Percentiles rank a stretch among this genome's conserved stretches.
Evolutionary conservation across 768 basidiomycete genomes (phyloP).

Genomic region (Auriscalpium orientale): DNA sequence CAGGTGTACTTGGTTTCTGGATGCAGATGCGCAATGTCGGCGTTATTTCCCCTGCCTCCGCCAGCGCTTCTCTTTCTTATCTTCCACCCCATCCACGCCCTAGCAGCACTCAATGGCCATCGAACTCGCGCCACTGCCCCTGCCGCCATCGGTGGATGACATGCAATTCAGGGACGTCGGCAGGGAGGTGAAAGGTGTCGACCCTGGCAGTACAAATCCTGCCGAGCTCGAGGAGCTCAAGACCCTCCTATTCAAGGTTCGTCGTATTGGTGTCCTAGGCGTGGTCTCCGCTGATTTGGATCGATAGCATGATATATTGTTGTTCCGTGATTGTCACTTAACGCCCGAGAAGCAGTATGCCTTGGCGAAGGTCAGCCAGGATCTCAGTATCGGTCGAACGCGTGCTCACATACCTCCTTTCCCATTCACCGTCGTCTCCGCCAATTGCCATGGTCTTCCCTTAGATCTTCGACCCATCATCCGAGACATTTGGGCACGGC

Average conservation of each 20-base stretch:
- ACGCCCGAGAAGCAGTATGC: constrained; percentile 80
- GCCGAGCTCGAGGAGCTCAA: constrained; percentile 61
- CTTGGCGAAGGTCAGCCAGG: constrained; percentile 59
- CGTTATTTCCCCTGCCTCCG: no score
- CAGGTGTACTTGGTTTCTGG: no score
- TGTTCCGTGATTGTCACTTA: constrained; percentile 64
- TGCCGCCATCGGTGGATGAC: constrained; percentile 66
- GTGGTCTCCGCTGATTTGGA: not conserved
- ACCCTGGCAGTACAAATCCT: constrained; percentile 54
- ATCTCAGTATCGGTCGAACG: not conserved
- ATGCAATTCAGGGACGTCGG: constrained; percentile 67
- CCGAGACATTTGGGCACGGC: constrained; percentile 73
- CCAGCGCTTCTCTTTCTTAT: not conserved
- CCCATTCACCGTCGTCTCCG: not conserved
- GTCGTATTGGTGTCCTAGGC: constrained; percentile 3
- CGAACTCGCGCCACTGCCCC: constrained; percentile 54
- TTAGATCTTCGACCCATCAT: constrained; percentile 68
- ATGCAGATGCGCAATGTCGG: no score
- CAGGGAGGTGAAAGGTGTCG: constrained; percentile 63
- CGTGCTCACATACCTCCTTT: not conserved
- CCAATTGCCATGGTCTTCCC: not conserved
- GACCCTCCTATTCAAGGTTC: constrained; percentile 70
- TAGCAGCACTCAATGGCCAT: constrained; percentile 46
- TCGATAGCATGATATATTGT: constrained; percentile 56
- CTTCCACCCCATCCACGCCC: not conserved